phyloP scores from a whole-genome alignment of 176 grass and related monocot genomes.

The Triticum dicoccoides region DNA sequence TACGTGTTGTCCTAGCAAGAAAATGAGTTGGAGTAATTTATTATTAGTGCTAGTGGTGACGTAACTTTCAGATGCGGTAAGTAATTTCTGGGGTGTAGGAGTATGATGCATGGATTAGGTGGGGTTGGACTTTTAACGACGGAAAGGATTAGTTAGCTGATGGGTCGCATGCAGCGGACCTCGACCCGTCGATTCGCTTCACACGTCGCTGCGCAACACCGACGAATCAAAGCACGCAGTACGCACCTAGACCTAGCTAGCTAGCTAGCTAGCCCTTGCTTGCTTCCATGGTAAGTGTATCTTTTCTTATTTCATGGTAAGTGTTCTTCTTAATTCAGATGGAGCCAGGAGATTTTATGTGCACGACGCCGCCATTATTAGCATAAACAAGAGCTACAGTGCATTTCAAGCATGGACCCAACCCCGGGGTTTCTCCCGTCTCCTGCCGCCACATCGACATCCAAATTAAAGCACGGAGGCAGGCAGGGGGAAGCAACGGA shows the following conservation, averaged over 20 bases:
- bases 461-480: too few relatives aligned
- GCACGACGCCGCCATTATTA: too few relatives aligned
- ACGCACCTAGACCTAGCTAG: background rate
- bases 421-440: too few relatives aligned
- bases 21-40: background rate
- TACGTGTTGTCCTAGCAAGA: background rate
- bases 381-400: too few relatives aligned
- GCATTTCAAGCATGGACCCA: too few relatives aligned
- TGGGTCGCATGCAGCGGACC: conserved; percentile 22
- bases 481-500: too few relatives aligned
- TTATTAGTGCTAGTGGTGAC: background rate
- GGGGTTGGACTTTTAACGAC: conserved; percentile 34
- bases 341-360: too few relatives aligned
- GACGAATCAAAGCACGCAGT: conserved; percentile 1
- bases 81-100: background rate
- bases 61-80: background rate
- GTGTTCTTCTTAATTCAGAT: too few relatives aligned
- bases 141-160: conserved; percentile 53
- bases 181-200: conserved; percentile 28
- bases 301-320: background rate
- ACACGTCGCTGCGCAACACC: conserved; percentile 40
- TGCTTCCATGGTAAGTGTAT: conserved; percentile 30
- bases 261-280: background rate
- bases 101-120: conserved; percentile 39
- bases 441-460: too few relatives aligned